Base-by-base conservation (phyloP, 1,284 basidiomycete species). In the Tausonia pullulans region DNA sequence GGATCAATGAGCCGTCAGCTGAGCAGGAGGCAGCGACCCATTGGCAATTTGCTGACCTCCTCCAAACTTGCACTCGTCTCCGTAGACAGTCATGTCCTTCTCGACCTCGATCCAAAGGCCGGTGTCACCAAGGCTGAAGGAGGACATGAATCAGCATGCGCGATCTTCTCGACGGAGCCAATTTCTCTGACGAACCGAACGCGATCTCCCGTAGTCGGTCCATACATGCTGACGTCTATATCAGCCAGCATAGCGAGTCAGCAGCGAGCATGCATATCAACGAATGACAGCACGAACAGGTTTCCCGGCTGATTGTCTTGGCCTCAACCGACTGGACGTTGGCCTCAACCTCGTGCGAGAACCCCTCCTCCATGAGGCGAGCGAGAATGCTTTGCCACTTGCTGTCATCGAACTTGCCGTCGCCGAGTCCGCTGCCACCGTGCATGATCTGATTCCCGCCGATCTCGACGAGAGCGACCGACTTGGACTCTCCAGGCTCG, bases 51-150 rank as follows among this genome's bases (percentile, higher is more conserved):
- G 68, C 77, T 69, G 69, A 85, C 90, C 94, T 72, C 95, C 95
- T 11, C 95, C 95, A 72, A 99, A 99, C 76, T 98, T 98, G 78
- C 89, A 87, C 78, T 98, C 96, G 70, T 99, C 95, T 8, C 95
- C 83, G 66, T 82, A 81, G 5, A 72, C 69, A 0, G 81, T 81
- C 67, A 82, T 81, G 72, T 98, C 96, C 49, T 83, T 79, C 74
- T 98, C 95, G 3, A 99, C 87, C 75, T 94, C 84, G 69, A 98
- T 81, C 93, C 93, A 98, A 10, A 99, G 81, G 45, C 81, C 79
- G 5, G 90, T 94, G 74, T 99, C 96, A 9, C 86, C 95, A 14
- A 99, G 80, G 10, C 64, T 65, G 48, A n/a, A 5, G 13, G 48
- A 16, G 4, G 6, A 53, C 2, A 53, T 27, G 16, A n/a, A 43